phyloP scores from a whole-genome alignment of 352 stramenopile species.

The Globisporangium viniferum region DNA sequence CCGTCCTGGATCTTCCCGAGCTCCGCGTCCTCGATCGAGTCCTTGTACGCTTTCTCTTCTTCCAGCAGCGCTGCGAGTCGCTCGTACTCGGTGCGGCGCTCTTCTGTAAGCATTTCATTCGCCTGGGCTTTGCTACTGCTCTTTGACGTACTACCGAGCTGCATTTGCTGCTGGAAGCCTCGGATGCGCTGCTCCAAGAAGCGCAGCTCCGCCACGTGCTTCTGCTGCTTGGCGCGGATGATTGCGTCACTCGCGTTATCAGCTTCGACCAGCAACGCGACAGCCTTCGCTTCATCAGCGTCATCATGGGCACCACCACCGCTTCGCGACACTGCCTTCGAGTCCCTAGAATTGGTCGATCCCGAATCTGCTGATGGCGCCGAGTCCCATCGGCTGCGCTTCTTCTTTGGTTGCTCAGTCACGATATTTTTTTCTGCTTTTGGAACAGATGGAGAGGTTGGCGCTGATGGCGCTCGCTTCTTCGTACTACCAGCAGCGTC shows the following conservation, averaged over 20 bases:
- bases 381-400: slow-evolving; percentile 19
- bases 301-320: not conserved
- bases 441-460: not conserved
- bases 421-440: not conserved
- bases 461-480: not conserved
- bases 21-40: slow-evolving; percentile 22
- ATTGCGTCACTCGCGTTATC: not conserved
- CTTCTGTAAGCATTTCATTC: slow-evolving; percentile 12
- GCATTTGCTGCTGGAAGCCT: slow-evolving; percentile 18
- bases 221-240: slow-evolving; percentile 22
- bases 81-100: slow-evolving; percentile 16
- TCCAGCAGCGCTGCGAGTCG: slow-evolving; percentile 13
- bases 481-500: not conserved
- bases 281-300: not conserved
- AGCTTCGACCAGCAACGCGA: slow-evolving; percentile 3
- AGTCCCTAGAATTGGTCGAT: not conserved
- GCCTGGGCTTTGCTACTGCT: slow-evolving; percentile 1
- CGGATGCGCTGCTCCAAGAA: slow-evolving; percentile 25
- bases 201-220: slow-evolving; percentile 18
- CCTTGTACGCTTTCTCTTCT: slow-evolving; percentile 14
- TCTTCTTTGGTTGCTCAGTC: slow-evolving; percentile 5
- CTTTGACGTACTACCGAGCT: slow-evolving; percentile 1
- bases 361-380: not conserved
- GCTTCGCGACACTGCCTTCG: not conserved
- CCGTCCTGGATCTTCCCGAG: slow-evolving; percentile 18